Base-by-base conservation (phyloP, 192 early-diverging fungal species). In the Geosiphon pyriformis region DNA sequence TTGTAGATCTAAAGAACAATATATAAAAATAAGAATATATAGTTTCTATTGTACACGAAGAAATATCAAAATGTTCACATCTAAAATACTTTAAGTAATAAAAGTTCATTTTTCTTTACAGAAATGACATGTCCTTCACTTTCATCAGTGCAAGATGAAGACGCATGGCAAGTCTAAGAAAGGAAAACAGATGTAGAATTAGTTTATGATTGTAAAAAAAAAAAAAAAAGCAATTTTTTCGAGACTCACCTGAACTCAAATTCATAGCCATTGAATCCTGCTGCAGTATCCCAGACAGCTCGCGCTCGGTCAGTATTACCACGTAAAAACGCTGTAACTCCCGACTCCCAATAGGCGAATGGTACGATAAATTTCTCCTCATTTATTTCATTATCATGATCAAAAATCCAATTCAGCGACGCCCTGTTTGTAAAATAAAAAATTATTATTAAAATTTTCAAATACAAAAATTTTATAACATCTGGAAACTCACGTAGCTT, bases 371-470 rank as follows among this genome's bases (percentile, higher is more conserved):
- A 82, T 23, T 76, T 78, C 27, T 80, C 78, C 0, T 74, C 59
- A 1, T 30, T 17, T 53, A 80, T 73, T 8, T 74, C 64, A 29
- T 68, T 63, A 10, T 71, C 35, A 17, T 75, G 72, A 47, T 80
- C 81, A 35, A 80, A 46, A 33, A 82, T 79, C 81, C 81, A 82
- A 49, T n/a, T n/a, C n/a, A n/a, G n/a, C n/a, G n/a, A n/a, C n/a
- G n/a, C n/a, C n/a, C n/a, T n/a, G n/a, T n/a, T n/a, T n/a, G n/a
- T n/a, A n/a, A n/a, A n/a, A n/a, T n/a, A n/a, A n/a, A n/a, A n/a
- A n/a, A n/a, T n/a, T n/a, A n/a, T n/a, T n/a, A n/a, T n/a, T n/a
- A n/a, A n/a, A n/a, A n/a, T n/a, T n/a, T n/a, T n/a, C n/a, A n/a
- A n/a, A n/a, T n/a, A n/a, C n/a, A n/a, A n/a, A n/a, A n/a, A n/a